phyloP scores from a whole-genome alignment of 805 yeast genomes.

The Metschnikowia colocasiae region DNA sequence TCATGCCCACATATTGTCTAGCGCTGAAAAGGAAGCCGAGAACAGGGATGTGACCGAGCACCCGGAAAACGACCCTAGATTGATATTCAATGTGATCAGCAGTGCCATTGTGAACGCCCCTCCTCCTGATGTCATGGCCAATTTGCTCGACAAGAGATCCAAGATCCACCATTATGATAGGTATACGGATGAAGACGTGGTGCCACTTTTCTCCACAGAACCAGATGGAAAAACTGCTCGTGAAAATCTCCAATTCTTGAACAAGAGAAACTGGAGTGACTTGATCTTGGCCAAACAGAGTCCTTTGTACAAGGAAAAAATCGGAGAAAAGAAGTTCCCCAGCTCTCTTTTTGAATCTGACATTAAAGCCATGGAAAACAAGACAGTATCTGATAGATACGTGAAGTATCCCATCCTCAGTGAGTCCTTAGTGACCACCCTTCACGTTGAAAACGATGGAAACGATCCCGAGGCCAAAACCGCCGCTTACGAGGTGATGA shows the following conservation, averaged over 20 bases:
- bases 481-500: conserved; percentile 60
- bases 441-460: conserved; percentile 69
- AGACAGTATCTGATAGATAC: conserved; percentile 24
- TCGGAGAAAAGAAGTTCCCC: conserved; percentile 34
- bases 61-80: conserved; percentile 69
- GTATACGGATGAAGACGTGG: conserved; percentile 72
- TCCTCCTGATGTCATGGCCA: conserved; percentile 86
- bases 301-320: conserved; percentile 18
- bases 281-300: conserved; percentile 50
- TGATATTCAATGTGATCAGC: conserved; percentile 78
- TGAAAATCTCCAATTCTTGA: conserved; percentile 52
- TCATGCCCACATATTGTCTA: conserved; percentile 30
- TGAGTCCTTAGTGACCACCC: conserved; percentile 60
- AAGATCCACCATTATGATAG: conserved; percentile 63
- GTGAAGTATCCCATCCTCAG: conserved; percentile 52
- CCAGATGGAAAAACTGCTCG: conserved; percentile 47
- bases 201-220: conserved; percentile 64
- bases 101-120: conserved; percentile 92
- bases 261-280: conserved; percentile 71
- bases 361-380: conserved; percentile 8
- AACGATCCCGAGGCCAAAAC: conserved; percentile 48
- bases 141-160: conserved; percentile 63
- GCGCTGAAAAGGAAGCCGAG: conserved; percentile 29
- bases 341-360: conserved; percentile 33
- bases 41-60: conserved; percentile 38